phyloP scores from a whole-genome alignment of 1,139 yeast species.

The Diutina scorzettiae region DNA sequence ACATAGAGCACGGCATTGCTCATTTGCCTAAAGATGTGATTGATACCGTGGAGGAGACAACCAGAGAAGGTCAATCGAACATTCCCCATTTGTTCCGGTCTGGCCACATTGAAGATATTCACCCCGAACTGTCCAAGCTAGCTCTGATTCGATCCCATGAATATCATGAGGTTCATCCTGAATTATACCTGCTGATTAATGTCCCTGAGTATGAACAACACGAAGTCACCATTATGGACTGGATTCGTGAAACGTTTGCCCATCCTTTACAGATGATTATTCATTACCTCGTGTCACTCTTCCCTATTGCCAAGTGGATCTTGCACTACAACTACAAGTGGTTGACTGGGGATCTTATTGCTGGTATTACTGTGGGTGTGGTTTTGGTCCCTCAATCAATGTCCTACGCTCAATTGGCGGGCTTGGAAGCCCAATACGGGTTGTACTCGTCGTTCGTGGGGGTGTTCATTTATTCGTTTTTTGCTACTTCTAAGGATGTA shows the following conservation, averaged over 20 bases:
- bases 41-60: neutral
- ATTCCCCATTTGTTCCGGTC: neutral
- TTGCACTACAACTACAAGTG: slow-evolving; percentile 70
- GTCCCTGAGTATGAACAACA: slow-evolving; percentile 32
- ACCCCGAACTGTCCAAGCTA: neutral
- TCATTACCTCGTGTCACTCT: slow-evolving; percentile 47
- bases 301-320: slow-evolving; percentile 77
- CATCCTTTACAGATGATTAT: slow-evolving; percentile 29
- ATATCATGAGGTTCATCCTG: neutral
- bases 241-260: slow-evolving; percentile 23
- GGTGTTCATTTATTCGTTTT: slow-evolving; percentile 75
- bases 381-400: slow-evolving; percentile 91
- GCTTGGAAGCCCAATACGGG: slow-evolving; percentile 73
- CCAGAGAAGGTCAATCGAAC: neutral
- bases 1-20: neutral
- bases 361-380: slow-evolving; percentile 88
- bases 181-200: slow-evolving; percentile 9
- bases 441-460: slow-evolving; percentile 89
- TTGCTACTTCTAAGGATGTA: slow-evolving; percentile 93
- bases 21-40: neutral
- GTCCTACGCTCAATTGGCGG: slow-evolving; percentile 89
- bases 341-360: slow-evolving; percentile 75
- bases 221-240: slow-evolving; percentile 35
- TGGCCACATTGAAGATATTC: neutral
- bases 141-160: slow-evolving; percentile 3